phyloP scores from a whole-genome alignment of 805 yeast species.

The Yarrowia bubula region DNA sequence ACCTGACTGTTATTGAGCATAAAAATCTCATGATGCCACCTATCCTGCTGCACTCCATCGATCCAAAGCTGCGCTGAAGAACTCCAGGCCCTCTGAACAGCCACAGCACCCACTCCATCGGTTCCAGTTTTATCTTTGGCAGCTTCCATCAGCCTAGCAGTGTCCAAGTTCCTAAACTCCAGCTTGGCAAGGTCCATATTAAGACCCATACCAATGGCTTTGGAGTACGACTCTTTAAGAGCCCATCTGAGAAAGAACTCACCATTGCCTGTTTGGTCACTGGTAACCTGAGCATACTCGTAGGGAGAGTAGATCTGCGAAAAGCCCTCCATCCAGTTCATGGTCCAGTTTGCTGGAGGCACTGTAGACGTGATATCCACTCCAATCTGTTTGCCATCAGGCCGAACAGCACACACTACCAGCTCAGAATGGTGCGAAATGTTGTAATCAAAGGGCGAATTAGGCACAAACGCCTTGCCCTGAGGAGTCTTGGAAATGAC shows the following conservation, averaged over 20 bases:
- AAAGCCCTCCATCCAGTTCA: conserved; percentile 24
- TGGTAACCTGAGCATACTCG: background rate
- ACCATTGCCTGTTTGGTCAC: background rate
- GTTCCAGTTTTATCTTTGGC: conserved; percentile 6
- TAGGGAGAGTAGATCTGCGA: background rate
- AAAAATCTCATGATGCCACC: conserved; percentile 26
- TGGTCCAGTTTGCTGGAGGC: conserved; percentile 14
- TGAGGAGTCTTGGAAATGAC: conserved; percentile 40
- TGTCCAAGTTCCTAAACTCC: conserved; percentile 35
- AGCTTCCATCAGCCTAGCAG: conserved; percentile 25
- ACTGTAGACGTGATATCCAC: conserved; percentile 48
- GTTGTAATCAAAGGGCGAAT: conserved; percentile 48
- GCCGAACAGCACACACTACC: conserved; percentile 46
- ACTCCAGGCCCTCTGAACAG: conserved; percentile 16
- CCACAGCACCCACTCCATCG: background rate
- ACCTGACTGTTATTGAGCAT: conserved; percentile 21
- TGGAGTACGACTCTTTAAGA: conserved; percentile 71
- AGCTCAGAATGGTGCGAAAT: conserved; percentile 57
- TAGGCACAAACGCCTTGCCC: conserved; percentile 57
- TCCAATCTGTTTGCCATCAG: conserved; percentile 41
- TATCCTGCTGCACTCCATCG: conserved; percentile 19
- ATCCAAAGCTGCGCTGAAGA: conserved; percentile 15
- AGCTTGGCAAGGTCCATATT: conserved; percentile 39
- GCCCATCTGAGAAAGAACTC: conserved; percentile 60
- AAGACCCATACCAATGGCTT: conserved; percentile 63